A percentile compares a stretch with the other conserved stretches of the same genome.
Conservation (phyloP, 306 rosid species). For the Hippophae gyantsensis region DNA sequence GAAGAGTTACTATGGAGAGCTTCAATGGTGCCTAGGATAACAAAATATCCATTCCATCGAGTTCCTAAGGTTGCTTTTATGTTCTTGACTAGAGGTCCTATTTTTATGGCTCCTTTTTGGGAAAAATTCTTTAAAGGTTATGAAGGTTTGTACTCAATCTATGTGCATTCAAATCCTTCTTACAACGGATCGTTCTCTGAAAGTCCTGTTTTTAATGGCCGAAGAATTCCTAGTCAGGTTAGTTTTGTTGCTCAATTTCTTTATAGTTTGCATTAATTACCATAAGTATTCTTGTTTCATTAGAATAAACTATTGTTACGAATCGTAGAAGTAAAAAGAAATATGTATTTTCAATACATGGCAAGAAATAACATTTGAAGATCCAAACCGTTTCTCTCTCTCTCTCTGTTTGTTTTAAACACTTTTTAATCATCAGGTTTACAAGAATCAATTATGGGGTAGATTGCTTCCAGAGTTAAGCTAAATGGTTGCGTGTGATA, state of each 20-base stretch:
- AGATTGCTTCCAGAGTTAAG: no score
- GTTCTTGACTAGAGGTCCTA: conserved; percentile 71
- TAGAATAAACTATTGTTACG: no score
- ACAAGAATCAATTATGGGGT: no score
- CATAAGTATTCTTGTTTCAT: no score
- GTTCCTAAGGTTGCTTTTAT: conserved; percentile 74
- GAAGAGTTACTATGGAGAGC: conserved; percentile 78
- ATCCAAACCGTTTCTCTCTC: no score
- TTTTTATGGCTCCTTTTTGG: conserved; percentile 75
- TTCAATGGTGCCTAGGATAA: conserved; percentile 46
- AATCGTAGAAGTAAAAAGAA: no score
- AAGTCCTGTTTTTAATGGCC: conserved; percentile 45
- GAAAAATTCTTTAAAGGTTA: conserved; percentile 69
- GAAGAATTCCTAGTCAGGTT: conserved; percentile 82
- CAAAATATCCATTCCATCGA: conserved; percentile 42
- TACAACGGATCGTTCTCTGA: conserved; percentile 50
- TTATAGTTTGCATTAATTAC: not conserved
- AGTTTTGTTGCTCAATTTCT: conserved; percentile 13
- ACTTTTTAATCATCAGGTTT: no score
- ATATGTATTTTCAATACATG: no score
- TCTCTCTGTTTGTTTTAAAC: no score
- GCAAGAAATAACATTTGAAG: no score
- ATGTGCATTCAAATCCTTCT: conserved; percentile 73
- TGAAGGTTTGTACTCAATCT: conserved; percentile 56
- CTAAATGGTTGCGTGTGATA: no score